Percentiles rank a stretch among this genome's conserved stretches.
phyloP scores from a whole-genome alignment of 257 asterid species.

The Linderniella brevidens region DNA sequence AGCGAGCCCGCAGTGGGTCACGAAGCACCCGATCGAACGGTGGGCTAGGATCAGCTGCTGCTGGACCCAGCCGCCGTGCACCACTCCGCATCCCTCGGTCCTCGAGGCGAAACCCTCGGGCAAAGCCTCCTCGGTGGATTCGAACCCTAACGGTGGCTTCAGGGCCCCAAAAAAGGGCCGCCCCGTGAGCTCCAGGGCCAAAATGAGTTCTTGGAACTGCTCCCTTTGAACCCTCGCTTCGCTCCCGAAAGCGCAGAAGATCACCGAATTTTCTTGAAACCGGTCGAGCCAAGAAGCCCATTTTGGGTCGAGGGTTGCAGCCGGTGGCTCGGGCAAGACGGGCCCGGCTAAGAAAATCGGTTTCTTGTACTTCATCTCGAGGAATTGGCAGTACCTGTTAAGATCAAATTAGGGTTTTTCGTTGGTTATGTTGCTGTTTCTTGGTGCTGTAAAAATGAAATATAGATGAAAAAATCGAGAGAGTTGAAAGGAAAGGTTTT shows the following conservation, averaged over 20 bases:
- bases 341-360: conserved; percentile 31
- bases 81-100: conserved; percentile 12
- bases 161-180: conserved; percentile 18
- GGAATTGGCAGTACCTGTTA: conserved; percentile 18
- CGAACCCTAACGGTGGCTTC: conserved; percentile 21
- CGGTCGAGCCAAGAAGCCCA: conserved; percentile 25
- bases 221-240: conserved; percentile 20
- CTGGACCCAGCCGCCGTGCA: conserved; percentile 23
- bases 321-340: conserved; percentile 18
- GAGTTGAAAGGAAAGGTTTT: too few relatives aligned
- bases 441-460: too few relatives aligned
- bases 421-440: too few relatives aligned
- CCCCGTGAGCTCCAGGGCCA: conserved; percentile 20
- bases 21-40: conserved; percentile 20
- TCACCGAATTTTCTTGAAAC: conserved; percentile 15
- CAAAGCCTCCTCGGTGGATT: conserved; percentile 19
- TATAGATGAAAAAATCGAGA: too few relatives aligned
- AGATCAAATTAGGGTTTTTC: too few relatives aligned
- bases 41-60: conserved; percentile 20
- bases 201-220: conserved; percentile 17
- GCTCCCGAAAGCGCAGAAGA: conserved; percentile 36
- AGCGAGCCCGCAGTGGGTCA: conserved; percentile 25
- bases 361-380: conserved; percentile 21
- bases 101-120: conserved; percentile 16
- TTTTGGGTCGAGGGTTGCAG: conserved; percentile 10